Base-by-base conservation (phyloP, 768 basidiomycete genomes). In the Cubamyces lactineus region DNA sequence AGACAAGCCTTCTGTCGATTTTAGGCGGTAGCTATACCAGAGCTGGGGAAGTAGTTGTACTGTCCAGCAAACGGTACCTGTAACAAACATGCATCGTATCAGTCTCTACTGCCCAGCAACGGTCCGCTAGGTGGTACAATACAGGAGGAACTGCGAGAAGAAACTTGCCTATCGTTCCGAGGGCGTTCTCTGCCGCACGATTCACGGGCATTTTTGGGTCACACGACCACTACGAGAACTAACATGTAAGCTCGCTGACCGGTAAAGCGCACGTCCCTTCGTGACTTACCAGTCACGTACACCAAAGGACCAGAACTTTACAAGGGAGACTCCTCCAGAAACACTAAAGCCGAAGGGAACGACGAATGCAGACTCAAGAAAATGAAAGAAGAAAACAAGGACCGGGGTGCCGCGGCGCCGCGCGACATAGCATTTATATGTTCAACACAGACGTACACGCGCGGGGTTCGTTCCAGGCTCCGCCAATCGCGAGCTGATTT, bases 1-100 rank as follows among this genome's bases (percentile, higher is more conserved):
- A 2, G 89, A 91, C 11, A 93, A 77, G 0, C 92, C 91, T 26
- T 83, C 78, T 0, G 87, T 89, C 23, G 83, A 84, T 68, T 91
- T 88, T 19, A 78, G 76, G 39, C 83, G 78, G 76, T 83, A 88
- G 64, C 82, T 88, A 73, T 93, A 91, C 83, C 85, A 83, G 23
- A 90, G 78, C 65, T 91, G 89, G 6, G 89, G 90, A 34, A 91
- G 71, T 15, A 91, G 70, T 66, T 89, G 88, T 15, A 80, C 76
- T 4, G 83, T 84, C 89, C 88, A 89, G 62, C 82, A 84, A 12
- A 88, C 71, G 0, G 87, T 83, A 2, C 88, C 88, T 87, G 50
- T 1, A 12, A 19, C 6, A n/a, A n/a, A 26, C 28, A 24, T 38
- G 28, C 39, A n/a, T 28, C 5, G 30, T 6, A 30, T 30, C 28